Evolutionary conservation across 345 rosid genomes (phyloP).

Genomic region (Eucalyptus victrix): DNA sequence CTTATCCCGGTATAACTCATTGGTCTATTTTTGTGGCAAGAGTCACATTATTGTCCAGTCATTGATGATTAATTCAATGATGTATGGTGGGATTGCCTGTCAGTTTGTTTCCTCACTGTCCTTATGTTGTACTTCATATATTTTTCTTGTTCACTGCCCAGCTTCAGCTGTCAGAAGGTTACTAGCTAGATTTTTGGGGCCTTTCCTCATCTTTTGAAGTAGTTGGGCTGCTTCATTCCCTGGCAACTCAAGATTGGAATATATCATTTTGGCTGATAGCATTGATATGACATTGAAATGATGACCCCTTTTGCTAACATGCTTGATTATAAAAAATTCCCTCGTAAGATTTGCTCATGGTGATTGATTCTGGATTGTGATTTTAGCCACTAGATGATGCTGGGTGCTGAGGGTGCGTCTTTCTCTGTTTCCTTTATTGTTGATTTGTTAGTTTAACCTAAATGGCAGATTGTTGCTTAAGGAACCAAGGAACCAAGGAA

Average conservation of each 20-base stretch:
- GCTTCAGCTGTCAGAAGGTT: not conserved
- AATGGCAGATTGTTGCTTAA: constrained; percentile 2
- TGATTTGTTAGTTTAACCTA: constrained; percentile 11
- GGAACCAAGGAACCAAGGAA: constrained; percentile 17
- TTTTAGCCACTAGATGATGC: not conserved
- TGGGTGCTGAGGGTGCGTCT: not conserved
- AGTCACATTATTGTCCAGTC: not conserved
- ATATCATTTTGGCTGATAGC: not conserved
- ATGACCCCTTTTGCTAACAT: not conserved
- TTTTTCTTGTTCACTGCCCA: not conserved
- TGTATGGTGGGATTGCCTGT: not conserved
- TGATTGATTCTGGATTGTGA: not conserved
- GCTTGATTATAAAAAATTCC: not conserved
- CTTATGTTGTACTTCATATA: not conserved
- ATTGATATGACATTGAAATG: not conserved
- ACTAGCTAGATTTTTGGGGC: not conserved
- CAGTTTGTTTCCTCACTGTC: not conserved
- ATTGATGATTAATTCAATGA: not conserved
- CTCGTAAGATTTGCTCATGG: not conserved
- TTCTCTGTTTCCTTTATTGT: not conserved
- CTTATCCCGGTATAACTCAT: not conserved
- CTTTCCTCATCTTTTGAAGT: not conserved
- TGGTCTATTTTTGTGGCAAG: not conserved
- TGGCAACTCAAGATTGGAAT: not conserved
- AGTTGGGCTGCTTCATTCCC: not conserved